Percentiles rank a stretch among this genome's conserved stretches.
Conservation (phyloP, 2,329 filamentous ascomycete species). For the Bisporella sp. region DNA sequence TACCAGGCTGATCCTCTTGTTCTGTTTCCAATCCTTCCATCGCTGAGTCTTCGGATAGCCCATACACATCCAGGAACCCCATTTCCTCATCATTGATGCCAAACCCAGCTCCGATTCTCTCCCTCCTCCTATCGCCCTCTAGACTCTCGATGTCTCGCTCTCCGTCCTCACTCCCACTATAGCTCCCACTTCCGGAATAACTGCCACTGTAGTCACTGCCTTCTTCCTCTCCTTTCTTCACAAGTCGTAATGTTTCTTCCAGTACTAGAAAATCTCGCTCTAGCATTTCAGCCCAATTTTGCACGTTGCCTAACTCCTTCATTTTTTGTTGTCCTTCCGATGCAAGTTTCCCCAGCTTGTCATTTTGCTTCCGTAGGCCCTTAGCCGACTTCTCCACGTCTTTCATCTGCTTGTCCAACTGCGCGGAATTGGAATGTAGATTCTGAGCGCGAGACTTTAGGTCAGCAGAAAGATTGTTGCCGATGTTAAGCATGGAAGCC, state of each 20-base stretch:
- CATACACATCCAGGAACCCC: not conserved
- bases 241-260: constrained; percentile 57
- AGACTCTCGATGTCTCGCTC: constrained; percentile 3
- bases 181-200: constrained; percentile 6
- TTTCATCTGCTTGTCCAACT: constrained; percentile 60
- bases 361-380: constrained; percentile 54
- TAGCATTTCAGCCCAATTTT: constrained; percentile 83
- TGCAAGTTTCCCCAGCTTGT: constrained; percentile 56
- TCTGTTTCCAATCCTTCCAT: not conserved
- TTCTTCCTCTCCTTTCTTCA: constrained; percentile 32
- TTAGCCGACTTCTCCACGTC: constrained; percentile 55
- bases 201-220: constrained; percentile 13
- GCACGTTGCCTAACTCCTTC: constrained; percentile 74
- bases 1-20: not conserved
- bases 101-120: not conserved
- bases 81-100: not conserved
- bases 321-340: constrained; percentile 55
- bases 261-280: constrained; percentile 59
- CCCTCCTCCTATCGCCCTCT: constrained; percentile 4
- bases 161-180: constrained; percentile 3
- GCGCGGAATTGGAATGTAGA: constrained; percentile 61
- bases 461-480: constrained; percentile 62
- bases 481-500: constrained; percentile 45
- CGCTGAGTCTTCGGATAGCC: not conserved
- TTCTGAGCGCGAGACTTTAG: constrained; percentile 61